These are phyloP conservation scores for Tuber calosporum DNA, from an alignment of 495 filamentous ascomycete genomes.

Conservation along the genomic window DNA sequence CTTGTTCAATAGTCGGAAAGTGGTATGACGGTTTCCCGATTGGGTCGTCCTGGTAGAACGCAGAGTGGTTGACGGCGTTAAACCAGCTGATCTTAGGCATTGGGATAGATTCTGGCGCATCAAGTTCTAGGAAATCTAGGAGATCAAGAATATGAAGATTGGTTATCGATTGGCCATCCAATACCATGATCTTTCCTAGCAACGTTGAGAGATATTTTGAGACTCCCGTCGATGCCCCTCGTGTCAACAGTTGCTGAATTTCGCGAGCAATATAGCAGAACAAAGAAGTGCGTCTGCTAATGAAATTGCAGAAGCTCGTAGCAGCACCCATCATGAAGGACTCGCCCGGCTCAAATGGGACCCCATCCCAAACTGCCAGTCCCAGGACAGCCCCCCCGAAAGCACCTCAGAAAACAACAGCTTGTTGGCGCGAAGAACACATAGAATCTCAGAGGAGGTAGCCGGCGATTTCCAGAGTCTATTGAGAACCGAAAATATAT, in stretches of 20 bases:
- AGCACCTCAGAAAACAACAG: conserved; percentile 64
- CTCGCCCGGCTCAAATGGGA: conserved; percentile 44
- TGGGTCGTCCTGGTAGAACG: conserved; percentile 38
- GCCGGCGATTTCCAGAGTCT: conserved; percentile 77
- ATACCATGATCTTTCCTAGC: conserved; percentile 62
- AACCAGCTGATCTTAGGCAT: conserved; percentile 53
- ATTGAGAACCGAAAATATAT: conserved; percentile 67
- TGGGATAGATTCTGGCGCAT: conserved; percentile 49
- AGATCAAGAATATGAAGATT: conserved; percentile 80
- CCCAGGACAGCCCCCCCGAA: conserved; percentile 57
- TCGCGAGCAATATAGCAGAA: conserved; percentile 80
- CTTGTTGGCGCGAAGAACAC: conserved; percentile 67
- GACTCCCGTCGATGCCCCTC: conserved; percentile 65
- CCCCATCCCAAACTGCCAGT: conserved; percentile 55
- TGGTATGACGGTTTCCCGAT: conserved; percentile 32
- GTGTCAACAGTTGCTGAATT: conserved; percentile 64
- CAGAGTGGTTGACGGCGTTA: conserved; percentile 47
- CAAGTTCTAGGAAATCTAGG: conserved; percentile 78
- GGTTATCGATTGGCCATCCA: conserved; percentile 53
- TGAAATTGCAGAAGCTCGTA: conserved; percentile 61
- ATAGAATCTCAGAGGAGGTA: conserved; percentile 63
- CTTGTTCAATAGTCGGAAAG: conserved; percentile 53
- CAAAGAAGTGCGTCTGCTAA: conserved; percentile 62
- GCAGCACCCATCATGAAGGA: conserved; percentile 61
- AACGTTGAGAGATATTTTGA: conserved; percentile 68